A percentile compares a stretch with the other conserved stretches of the same genome.
Evolutionary conservation across 371 early-diverging fungal genomes (phyloP).

Genomic region (Mortierella sp.): DNA sequence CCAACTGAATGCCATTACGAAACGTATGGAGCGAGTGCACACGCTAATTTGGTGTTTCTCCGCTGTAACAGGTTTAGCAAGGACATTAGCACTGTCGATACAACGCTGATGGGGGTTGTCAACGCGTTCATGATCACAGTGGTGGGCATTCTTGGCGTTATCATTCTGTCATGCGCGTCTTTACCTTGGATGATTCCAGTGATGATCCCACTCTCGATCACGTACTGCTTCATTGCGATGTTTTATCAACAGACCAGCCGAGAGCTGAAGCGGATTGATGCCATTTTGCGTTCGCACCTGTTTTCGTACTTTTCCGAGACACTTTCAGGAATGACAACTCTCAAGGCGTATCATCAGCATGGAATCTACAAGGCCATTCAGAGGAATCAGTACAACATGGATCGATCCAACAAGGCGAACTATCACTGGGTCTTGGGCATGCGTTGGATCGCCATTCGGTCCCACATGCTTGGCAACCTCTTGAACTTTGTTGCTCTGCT

Average conservation of each 20-base stretch:
- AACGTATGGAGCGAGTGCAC: too few relatives aligned
- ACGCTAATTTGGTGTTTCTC: background rate
- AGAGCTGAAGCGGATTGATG: constrained; percentile 80
- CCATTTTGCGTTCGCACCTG: constrained; percentile 62
- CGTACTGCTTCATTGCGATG: constrained; percentile 46
- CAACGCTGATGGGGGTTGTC: constrained; percentile 59
- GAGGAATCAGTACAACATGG: constrained; percentile 29
- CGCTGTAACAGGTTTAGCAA: constrained; percentile 73
- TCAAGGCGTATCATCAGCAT: constrained; percentile 64
- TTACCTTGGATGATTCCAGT: constrained; percentile 52
- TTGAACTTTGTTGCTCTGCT: constrained; percentile 32
- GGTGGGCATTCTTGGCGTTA: constrained; percentile 58
- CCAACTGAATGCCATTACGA: too few relatives aligned
- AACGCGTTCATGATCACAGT: constrained; percentile 62
- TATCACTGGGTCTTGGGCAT: constrained; percentile 13
- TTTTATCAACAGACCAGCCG: constrained; percentile 68
- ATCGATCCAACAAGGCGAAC: constrained; percentile 34
- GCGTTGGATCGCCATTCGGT: constrained; percentile 33
- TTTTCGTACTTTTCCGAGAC: constrained; percentile 67
- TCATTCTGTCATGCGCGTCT: constrained; percentile 57
- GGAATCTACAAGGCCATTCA: constrained; percentile 34
- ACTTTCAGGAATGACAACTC: constrained; percentile 60
- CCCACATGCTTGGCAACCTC: constrained; percentile 12
- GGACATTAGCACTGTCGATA: constrained; percentile 87
- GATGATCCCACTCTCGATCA: constrained; percentile 17